Evolutionary conservation across 495 filamentous ascomycete species (phyloP).

Genomic region (Talaromyces proteolyticus): DNA sequence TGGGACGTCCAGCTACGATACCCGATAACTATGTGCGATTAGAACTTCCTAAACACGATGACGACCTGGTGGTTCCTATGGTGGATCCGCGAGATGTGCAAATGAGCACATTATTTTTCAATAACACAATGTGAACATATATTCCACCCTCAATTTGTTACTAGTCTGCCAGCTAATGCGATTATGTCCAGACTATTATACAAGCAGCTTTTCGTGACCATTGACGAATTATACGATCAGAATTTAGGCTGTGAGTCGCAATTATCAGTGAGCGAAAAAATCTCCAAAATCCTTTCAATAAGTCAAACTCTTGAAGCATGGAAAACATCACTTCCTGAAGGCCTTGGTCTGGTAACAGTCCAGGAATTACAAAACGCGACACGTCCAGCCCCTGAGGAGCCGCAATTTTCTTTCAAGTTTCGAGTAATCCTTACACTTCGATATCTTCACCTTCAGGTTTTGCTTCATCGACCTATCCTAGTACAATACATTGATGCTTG

Average conservation of each 20-base stretch:
- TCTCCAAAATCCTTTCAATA: background rate
- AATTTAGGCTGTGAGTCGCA: slow-evolving; percentile 26
- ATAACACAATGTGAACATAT: slow-evolving; percentile 19
- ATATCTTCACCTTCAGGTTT: slow-evolving; percentile 27
- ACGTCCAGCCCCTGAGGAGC: background rate
- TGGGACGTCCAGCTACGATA: slow-evolving; percentile 30
- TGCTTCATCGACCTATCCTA: slow-evolving; percentile 26
- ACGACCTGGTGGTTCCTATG: background rate
- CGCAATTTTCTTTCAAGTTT: slow-evolving; percentile 6
- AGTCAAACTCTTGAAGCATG: background rate
- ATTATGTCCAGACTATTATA: slow-evolving; percentile 9
- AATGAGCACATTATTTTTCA: slow-evolving; percentile 19
- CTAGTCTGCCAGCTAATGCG: background rate
- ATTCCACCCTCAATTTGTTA: slow-evolving; percentile 3
- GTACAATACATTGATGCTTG: slow-evolving; percentile 21
- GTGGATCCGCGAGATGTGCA: slow-evolving; percentile 5
- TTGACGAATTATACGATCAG: slow-evolving; percentile 32
- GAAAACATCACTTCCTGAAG: background rate
- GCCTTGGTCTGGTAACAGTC: slow-evolving; percentile 4
- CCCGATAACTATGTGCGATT: slow-evolving; percentile 25
- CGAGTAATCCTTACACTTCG: slow-evolving; percentile 26
- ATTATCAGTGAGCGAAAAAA: background rate
- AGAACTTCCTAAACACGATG: slow-evolving; percentile 20
- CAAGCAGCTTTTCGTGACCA: slow-evolving; percentile 8
- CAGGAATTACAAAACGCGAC: slow-evolving; percentile 1